These are phyloP conservation scores for Rhizopus microsporus DNA, from an alignment of 371 early-diverging fungal species.

Conservation along the genomic window DNA sequence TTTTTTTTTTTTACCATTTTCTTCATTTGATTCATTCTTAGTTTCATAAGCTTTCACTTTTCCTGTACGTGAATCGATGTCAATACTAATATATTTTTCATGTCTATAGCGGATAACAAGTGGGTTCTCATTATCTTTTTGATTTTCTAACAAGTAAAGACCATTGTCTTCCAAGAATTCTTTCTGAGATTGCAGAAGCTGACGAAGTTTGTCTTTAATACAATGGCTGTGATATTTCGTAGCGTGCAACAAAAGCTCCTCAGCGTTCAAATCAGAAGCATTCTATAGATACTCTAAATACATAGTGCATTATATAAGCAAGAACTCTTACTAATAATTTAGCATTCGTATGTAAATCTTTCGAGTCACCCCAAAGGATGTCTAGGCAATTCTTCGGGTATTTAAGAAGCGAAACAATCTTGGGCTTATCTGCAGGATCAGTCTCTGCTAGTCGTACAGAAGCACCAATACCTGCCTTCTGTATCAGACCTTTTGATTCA, in stretches of 20 bases:
- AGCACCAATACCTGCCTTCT: constrained; percentile 50
- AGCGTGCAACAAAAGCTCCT: constrained; percentile 49
- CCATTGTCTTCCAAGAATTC: constrained; percentile 39
- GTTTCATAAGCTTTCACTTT: constrained; percentile 55
- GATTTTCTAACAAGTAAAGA: constrained; percentile 22
- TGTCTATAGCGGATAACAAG: constrained; percentile 54
- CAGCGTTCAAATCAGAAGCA: constrained; percentile 51
- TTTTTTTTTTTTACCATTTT: constrained; percentile 45
- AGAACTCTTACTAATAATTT: constrained; percentile 31
- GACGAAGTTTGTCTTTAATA: constrained; percentile 51
- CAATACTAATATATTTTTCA: constrained; percentile 56
- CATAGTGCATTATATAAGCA: background rate
- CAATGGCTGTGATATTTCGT: constrained; percentile 52
- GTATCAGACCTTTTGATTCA: constrained; percentile 43
- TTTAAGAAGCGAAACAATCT: constrained; percentile 38
- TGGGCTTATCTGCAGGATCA: constrained; percentile 25
- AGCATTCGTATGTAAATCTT: constrained; percentile 32
- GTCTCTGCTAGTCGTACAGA: constrained; percentile 34
- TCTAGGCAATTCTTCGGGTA: constrained; percentile 42
- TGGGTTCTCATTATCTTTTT: constrained; percentile 16
- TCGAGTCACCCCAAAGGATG: constrained; percentile 39
- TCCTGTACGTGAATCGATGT: constrained; percentile 57
- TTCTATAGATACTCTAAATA: constrained; percentile 29
- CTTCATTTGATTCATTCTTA: constrained; percentile 51
- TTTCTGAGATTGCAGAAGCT: constrained; percentile 37